These are phyloP conservation scores for Pythium oligandrum DNA, from an alignment of 352 stramenopile genomes.

Conservation along the genomic window DNA sequence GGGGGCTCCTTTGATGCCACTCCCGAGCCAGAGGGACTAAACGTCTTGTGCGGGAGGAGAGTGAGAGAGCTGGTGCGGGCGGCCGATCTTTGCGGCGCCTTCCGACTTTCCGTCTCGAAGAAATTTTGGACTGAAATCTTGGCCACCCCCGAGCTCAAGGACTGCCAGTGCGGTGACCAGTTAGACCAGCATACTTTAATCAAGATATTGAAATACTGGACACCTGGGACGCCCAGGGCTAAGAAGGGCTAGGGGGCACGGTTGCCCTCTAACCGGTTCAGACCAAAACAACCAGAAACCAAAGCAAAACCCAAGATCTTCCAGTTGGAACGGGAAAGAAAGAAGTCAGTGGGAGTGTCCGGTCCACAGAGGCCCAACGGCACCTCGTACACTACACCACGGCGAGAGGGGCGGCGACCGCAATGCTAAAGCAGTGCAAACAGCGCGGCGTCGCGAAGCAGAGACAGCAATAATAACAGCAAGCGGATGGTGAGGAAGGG, in stretches of 20 bases:
- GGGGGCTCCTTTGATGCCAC: too few relatives aligned
- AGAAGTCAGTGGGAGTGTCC: not conserved
- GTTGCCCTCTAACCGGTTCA: too few relatives aligned
- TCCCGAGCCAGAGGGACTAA: too few relatives aligned
- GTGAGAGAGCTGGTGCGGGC: too few relatives aligned
- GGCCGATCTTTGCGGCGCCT: constrained; percentile 3
- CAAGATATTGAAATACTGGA: constrained; percentile 17
- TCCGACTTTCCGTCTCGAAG: constrained; percentile 41
- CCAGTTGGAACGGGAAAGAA: constrained; percentile 3
- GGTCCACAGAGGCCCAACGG: too few relatives aligned
- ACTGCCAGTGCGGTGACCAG: constrained; percentile 9
- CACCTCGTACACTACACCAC: too few relatives aligned
- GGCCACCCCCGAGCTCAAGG: constrained; percentile 2
- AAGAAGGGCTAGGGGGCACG: too few relatives aligned
- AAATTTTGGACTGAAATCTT: constrained; percentile 52
- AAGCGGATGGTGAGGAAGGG: too few relatives aligned
- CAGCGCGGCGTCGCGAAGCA: not conserved
- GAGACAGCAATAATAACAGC: too few relatives aligned
- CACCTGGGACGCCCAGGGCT: constrained; percentile 4
- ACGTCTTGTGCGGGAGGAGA: too few relatives aligned
- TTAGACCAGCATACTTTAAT: constrained; percentile 14
- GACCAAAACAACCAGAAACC: too few relatives aligned
- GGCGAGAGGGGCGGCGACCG: too few relatives aligned
- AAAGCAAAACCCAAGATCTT: constrained; percentile 5
- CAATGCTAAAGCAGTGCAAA: not conserved